A percentile compares a stretch with the other conserved stretches of the same genome.
Conservation (phyloP, 2,329 filamentous ascomycete genomes). For the Calonectria pauciramosa region DNA sequence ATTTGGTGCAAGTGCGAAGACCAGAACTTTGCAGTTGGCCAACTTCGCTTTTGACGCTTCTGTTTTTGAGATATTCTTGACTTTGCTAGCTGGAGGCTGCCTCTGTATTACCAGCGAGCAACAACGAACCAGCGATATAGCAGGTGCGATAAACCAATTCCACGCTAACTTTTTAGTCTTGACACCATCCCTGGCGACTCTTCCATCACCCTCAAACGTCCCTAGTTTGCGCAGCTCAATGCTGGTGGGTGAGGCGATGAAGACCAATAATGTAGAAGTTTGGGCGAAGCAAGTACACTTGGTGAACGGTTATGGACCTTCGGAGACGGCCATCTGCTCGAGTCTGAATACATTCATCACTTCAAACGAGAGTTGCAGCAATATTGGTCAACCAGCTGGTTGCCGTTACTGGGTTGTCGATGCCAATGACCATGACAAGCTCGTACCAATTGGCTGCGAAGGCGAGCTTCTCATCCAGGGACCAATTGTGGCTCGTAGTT, state of each 20-base stretch:
- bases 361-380: conserved; percentile 6
- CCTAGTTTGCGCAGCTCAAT: conserved; percentile 5
- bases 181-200: conserved; percentile 8
- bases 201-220: conserved; percentile 5
- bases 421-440: conserved; percentile 8
- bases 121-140: conserved; percentile 4
- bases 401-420: conserved; percentile 7
- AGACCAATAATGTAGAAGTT: background rate
- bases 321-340: conserved; percentile 10
- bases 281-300: conserved; percentile 4
- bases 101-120: conserved; percentile 7
- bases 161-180: conserved; percentile 8
- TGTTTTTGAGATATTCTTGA: conserved; percentile 11
- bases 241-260: conserved; percentile 10
- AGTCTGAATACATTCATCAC: conserved; percentile 6
- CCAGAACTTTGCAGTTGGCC: conserved; percentile 7
- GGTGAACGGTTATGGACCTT: conserved; percentile 6
- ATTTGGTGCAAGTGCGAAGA: conserved; percentile 3
- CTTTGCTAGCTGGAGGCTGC: conserved; percentile 11
- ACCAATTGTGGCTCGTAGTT: conserved; percentile 11
- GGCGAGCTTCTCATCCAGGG: conserved; percentile 10
- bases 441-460: conserved; percentile 10
- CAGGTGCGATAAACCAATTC: conserved; percentile 11
- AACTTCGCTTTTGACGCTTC: conserved; percentile 12
- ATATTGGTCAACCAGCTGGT: conserved; percentile 8